A percentile compares a stretch with the other conserved stretches of the same genome.
Evolutionary conservation across 1,284 basidiomycete species (phyloP).

Genomic region (Xerocomus minutiporus): DNA sequence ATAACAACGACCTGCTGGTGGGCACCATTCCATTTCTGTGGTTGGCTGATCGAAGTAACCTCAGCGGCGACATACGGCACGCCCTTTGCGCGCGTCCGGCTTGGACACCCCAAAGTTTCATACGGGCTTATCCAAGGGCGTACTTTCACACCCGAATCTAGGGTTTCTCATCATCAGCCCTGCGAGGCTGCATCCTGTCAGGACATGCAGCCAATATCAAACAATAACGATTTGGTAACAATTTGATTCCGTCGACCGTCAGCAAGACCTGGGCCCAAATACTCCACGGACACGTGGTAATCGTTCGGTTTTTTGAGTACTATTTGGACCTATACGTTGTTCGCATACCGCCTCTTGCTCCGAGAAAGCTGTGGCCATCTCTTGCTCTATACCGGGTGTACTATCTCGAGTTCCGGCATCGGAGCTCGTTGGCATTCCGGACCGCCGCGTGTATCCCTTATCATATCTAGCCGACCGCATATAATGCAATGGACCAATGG

Average conservation of each 20-base stretch:
- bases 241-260: conserved; percentile 7
- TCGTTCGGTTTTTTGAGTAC: conserved; percentile 20
- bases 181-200: conserved; percentile 13
- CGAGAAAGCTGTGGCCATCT: conserved; percentile 21
- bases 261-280: conserved; percentile 27
- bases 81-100: conserved; percentile 28
- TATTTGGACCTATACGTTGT: neutral
- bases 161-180: conserved; percentile 26
- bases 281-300: conserved; percentile 28
- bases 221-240: conserved; percentile 22
- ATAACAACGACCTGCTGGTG: neutral
- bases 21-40: conserved; percentile 10
- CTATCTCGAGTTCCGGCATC: conserved; percentile 21
- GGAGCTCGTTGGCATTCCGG: conserved; percentile 22
- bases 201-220: conserved; percentile 10
- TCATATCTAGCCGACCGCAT: conserved; percentile 28
- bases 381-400: neutral
- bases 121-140: conserved; percentile 10
- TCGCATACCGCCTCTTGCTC: conserved; percentile 3
- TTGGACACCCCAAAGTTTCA: conserved; percentile 13
- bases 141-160: conserved; percentile 13
- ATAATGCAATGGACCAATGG: neutral
- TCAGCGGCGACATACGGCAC: conserved; percentile 20
- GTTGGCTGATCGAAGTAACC: conserved; percentile 11
- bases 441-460: conserved; percentile 11